Evolutionary conservation across 495 filamentous ascomycete species (phyloP), one percentile per base, ranked within the genome.

Genomic region (Annulohypoxylon moriforme): DNA sequence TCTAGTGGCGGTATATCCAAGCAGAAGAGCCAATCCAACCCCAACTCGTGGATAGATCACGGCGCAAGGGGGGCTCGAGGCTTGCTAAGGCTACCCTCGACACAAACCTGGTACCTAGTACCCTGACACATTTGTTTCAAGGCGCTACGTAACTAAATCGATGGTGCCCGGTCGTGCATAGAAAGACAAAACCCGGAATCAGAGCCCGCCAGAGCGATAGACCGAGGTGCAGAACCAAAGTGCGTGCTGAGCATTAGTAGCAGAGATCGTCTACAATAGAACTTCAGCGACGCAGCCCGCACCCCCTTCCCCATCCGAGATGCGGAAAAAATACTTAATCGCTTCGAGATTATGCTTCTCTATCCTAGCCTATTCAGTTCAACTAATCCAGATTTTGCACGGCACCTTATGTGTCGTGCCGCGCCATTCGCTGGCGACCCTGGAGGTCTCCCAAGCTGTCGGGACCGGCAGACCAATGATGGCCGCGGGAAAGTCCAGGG

Each of bases 61-160:
- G 73, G 71, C 71, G 76, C 74, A 78, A 78, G 76, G 76, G 76
- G 46, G 46, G 57, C 68, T 68, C 63, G 36, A 65, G 62, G 50
- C 44, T 56, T 64, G 55, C 11, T 24, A 58, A 31, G 46, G 57
- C 40, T 61, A 63, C 34, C 55, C 52, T 64, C 56, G 57, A 65
- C 24, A 22, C 47, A 60, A 60, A 66, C 57, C 68, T 36, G 50
- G 44, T 60, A 66, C 57, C 68, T 36, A 46, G 44, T 60, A 63
- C 42, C 62, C 22, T 10, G 52, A 70, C 68, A 73, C 56, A 67
- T 61, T 50, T 76, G 74, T 74, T 74, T 78, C 76, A 76, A 75
- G 50, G 55, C 29, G 62, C 60, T 55, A 67, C 58, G 73, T 33
- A 67, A 72, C 38, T n/a, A 69, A 50, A 47, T 70, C 53, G 53